Base-by-base conservation (phyloP, 2,329 filamentous ascomycete genomes). In the Ceratocystiopsis brevicomis region DNA sequence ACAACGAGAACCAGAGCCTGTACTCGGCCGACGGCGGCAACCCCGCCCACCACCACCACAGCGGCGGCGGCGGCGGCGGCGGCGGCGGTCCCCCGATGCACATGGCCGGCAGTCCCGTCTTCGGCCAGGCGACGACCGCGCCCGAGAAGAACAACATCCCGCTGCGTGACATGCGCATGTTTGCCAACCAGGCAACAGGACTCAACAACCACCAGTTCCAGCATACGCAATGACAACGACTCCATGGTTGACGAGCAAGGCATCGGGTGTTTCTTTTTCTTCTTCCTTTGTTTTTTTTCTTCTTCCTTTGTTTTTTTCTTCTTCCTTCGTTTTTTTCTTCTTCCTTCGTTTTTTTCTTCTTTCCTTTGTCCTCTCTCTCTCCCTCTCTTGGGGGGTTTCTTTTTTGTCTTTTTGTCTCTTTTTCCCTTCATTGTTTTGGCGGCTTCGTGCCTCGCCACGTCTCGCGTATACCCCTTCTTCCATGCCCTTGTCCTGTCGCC, bases 141-240 rank as follows among this genome's bases (percentile, higher is more conserved):
- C 67, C 62, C 41, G 52, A 51, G 18, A 45, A 69, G 57, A 64
- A 67, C 53, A 64, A 59, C 53, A 66, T 67, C 37, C 65, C 65
- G 1, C 53, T 68, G 46, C 64, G 66, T 51, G 63, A 67, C 47
- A 57, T 60, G 37, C 56, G 63, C 36, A 60, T 58, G 49, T 68
- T 65, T 49, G 53, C 52, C 17, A 55, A 11, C 33, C 25, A 30
- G 25, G 10, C 25, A 4, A 30, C 25, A 2, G 25, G 25, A 9
- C 25, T 30, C 25, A 30, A 30, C 33, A 15, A 55, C 4, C 55
- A 54, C 30, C 14, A 44, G 25, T 43, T 35, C 13, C 43, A n/a
- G 18, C 48, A 45, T 17, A n/a, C 41, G 6, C 49, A 49, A 50
- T 51, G 48, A 49, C 49, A 45, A 47, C 46, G 46, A 45, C 46